Evolutionary conservation across 2,329 filamentous ascomycete species (phyloP), one percentile per base, ranked within the genome.

Genomic region (Polychaeton citri): DNA sequence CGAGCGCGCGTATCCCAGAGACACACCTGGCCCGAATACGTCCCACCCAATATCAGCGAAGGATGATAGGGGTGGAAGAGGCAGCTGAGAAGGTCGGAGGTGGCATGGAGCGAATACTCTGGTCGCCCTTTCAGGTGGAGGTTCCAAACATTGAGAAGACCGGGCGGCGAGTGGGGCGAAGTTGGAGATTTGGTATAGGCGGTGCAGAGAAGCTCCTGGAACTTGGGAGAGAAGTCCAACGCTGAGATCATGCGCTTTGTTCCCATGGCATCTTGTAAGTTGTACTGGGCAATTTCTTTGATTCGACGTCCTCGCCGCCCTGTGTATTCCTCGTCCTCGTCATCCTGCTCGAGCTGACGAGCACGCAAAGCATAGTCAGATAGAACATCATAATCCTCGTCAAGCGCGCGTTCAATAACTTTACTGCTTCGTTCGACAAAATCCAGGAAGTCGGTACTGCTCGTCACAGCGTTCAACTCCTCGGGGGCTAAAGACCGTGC

Each of bases 11-110:
- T 98, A 55, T 98, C 92, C 90, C 90, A 98, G 13, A 98, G 72
- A 32, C 96, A 73, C 12, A 98, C 85, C 61, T 98, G 92, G 5
- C 90, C 90, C 40, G 84, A 93, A 63, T 98, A 98, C 21, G 88
- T 87, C 33, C 92, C 92, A 42, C 90, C 90, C 42, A 98, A 77
- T 51, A 98, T 92, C 36, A 98, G 71, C 48, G 94, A 95, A 4
- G 88, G 88, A 57, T 98, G 90, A 55, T 95, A 95, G 0, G 90
- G 90, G n/a, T 90, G 96, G 62, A 98, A 98, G 47, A 90, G 92
- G 44, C 90, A 90, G 1, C 87, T 83, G 10, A 98, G 71, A 36
- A 98, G 85, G 60, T 98, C 90, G 31, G 87, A 95, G 42, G 92
- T 88, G 7, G 88, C 87, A 51, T 94, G 87, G 58, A 98, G 95